A percentile compares a stretch with the other conserved stretches of the same genome.
Conservation (phyloP, 2,329 filamentous ascomycete species). For the Paecilomyces variotii region DNA sequence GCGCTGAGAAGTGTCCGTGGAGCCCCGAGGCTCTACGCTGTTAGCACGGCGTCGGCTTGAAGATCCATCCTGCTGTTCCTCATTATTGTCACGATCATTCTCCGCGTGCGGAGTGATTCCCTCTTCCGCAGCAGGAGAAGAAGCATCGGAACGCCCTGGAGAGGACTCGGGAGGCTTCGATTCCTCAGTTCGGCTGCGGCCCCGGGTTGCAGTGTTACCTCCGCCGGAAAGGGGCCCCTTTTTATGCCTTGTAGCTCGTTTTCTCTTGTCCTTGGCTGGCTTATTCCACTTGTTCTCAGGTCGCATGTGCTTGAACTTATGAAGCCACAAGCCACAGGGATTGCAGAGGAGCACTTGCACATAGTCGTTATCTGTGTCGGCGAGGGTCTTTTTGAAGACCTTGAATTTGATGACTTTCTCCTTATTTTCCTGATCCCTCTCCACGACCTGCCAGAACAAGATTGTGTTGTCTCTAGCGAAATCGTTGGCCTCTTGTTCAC, state of each 20-base stretch:
- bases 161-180: constrained; percentile 29
- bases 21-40: constrained; percentile 38
- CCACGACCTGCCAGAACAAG: constrained; percentile 63
- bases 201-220: constrained; percentile 23
- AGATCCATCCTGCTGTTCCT: constrained; percentile 22
- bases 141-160: constrained; percentile 29
- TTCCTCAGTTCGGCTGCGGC: constrained; percentile 22
- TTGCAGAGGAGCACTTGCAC: constrained; percentile 77
- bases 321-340: constrained; percentile 90
- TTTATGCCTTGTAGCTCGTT: constrained; percentile 28
- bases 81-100: constrained; percentile 26
- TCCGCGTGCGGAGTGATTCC: constrained; percentile 25
- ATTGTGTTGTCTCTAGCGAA: constrained; percentile 65
- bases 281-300: constrained; percentile 78
- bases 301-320: constrained; percentile 77
- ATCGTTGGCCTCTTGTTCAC: constrained; percentile 61
- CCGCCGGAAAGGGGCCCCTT: constrained; percentile 28
- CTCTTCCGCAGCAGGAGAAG: constrained; percentile 29
- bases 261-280: constrained; percentile 36
- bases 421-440: constrained; percentile 55
- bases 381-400: constrained; percentile 65
- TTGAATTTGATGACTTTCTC: constrained; percentile 61
- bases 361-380: constrained; percentile 61
- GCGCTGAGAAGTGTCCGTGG: constrained; percentile 21
- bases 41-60: constrained; percentile 39